A percentile compares a stretch with the other conserved stretches of the same genome.
phyloP scores from a whole-genome alignment of 106 monocot genomes.

The Allium cepa region DNA sequence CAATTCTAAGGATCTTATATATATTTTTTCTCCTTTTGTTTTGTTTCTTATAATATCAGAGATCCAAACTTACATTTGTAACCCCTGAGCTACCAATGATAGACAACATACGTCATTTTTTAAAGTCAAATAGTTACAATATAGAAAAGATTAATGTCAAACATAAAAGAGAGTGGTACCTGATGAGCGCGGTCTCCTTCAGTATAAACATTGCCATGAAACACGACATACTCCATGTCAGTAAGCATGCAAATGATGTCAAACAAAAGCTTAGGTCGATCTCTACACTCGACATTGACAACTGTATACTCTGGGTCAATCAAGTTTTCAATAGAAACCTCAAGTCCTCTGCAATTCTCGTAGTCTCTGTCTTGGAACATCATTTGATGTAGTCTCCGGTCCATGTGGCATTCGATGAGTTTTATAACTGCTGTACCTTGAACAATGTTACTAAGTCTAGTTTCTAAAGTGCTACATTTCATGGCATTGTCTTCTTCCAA shows the following conservation, averaged over 20 bases:
- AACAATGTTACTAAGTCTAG: constrained; percentile 15
- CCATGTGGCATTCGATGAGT: constrained; percentile 1
- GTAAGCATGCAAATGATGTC: constrained; percentile 42
- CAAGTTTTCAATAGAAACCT: neutral
- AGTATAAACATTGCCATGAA: constrained; percentile 30
- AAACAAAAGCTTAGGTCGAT: constrained; percentile 58
- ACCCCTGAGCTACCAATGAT: too few relatives aligned
- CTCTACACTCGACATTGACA: constrained; percentile 29
- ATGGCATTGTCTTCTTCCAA: constrained; percentile 14
- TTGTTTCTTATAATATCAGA: too few relatives aligned
- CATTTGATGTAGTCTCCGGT: constrained; percentile 25
- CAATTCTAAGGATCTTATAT: too few relatives aligned
- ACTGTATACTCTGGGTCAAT: constrained; percentile 16
- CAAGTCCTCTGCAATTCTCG: constrained; percentile 6
- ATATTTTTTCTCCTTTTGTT: too few relatives aligned
- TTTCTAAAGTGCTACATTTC: constrained; percentile 1
- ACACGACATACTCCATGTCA: constrained; percentile 43
- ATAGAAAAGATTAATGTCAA: too few relatives aligned
- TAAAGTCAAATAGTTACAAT: too few relatives aligned
- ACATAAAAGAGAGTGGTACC: constrained; percentile 12
- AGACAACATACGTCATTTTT: too few relatives aligned
- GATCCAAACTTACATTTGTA: too few relatives aligned
- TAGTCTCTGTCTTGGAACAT: constrained; percentile 44
- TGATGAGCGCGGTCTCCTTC: constrained; percentile 10
- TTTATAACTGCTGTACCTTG: constrained; percentile 1